Percentiles rank a stretch among this genome's conserved stretches.
phyloP scores from a whole-genome alignment of 2,329 filamentous ascomycete species.

The Huntiella moniliformis region DNA sequence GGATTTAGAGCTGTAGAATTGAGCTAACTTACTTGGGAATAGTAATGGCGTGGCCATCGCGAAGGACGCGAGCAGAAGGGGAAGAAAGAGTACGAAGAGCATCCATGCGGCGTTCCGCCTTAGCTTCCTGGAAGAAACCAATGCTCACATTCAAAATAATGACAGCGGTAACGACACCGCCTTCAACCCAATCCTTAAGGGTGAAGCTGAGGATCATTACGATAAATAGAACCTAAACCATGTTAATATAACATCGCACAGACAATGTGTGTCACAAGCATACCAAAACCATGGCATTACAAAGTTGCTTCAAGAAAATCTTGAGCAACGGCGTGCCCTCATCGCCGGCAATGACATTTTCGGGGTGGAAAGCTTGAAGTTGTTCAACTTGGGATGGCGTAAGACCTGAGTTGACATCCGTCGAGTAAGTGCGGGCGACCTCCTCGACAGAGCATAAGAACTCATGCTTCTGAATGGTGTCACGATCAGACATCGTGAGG shows the following conservation, averaged over 20 bases:
- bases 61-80: slow-evolving; percentile 42
- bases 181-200: slow-evolving; percentile 49
- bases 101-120: slow-evolving; percentile 49
- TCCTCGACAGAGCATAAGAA: slow-evolving; percentile 42
- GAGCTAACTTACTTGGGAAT: slow-evolving; percentile 33
- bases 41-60: slow-evolving; percentile 37
- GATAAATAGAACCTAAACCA: slow-evolving; percentile 49
- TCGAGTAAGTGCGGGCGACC: slow-evolving; percentile 42
- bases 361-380: slow-evolving; percentile 40
- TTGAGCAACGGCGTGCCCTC: slow-evolving; percentile 51
- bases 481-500: slow-evolving; percentile 4
- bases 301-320: slow-evolving; percentile 52
- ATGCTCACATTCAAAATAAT: slow-evolving; percentile 52
- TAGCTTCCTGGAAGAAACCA: slow-evolving; percentile 46
- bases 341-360: slow-evolving; percentile 52
- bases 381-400: slow-evolving; percentile 38
- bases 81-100: slow-evolving; percentile 41
- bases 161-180: slow-evolving; percentile 46
- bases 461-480: slow-evolving; percentile 25
- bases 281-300: slow-evolving; percentile 62
- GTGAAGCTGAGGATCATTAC: slow-evolving; percentile 56
- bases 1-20: no score
- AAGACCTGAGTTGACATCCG: slow-evolving; percentile 49
- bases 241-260: not conserved
- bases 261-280: slow-evolving; percentile 21